Evolutionary conservation across 306 rosid genomes (phyloP).

Genomic region (Arachis hypogaea): DNA sequence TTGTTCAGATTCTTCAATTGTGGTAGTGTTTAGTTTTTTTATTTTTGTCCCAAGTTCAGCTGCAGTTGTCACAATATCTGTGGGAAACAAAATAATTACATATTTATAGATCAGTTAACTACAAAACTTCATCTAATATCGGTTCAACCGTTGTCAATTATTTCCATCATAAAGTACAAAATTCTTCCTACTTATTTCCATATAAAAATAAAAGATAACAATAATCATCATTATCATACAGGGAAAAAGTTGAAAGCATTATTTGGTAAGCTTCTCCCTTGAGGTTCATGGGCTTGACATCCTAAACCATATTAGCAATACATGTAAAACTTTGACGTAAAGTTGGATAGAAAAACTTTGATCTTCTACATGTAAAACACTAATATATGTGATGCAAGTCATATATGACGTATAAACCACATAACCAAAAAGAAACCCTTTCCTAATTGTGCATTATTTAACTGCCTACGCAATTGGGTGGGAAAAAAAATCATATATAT

Average conservation of each 20-base stretch:
- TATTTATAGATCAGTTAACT: slow-evolving; percentile 23
- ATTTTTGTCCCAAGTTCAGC: no score
- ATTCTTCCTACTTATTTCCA: slow-evolving; percentile 3
- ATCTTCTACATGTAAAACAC: neutral
- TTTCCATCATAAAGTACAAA: slow-evolving; percentile 5
- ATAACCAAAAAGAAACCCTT: neutral
- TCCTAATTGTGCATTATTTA: slow-evolving; percentile 4
- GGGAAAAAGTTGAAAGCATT: slow-evolving; percentile 8
- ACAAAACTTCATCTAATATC: neutral
- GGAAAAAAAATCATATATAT: no score
- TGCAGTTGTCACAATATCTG: neutral
- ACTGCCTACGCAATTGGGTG: neutral
- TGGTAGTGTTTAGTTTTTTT: no score
- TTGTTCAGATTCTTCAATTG: no score
- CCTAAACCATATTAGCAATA: neutral
- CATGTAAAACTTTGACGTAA: no score
- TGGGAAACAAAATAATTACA: slow-evolving; percentile 40
- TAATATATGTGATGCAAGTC: neutral
- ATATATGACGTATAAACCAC: neutral
- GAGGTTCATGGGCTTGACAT: slow-evolving; percentile 19
- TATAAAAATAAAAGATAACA: neutral
- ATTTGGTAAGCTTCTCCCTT: slow-evolving; percentile 20
- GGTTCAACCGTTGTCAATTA: slow-evolving; percentile 24
- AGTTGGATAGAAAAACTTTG: neutral
- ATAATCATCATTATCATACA: neutral